Evolutionary conservation across 371 early-diverging fungal species (phyloP).

Genomic region (Vairimorpha necatrix): DNA sequence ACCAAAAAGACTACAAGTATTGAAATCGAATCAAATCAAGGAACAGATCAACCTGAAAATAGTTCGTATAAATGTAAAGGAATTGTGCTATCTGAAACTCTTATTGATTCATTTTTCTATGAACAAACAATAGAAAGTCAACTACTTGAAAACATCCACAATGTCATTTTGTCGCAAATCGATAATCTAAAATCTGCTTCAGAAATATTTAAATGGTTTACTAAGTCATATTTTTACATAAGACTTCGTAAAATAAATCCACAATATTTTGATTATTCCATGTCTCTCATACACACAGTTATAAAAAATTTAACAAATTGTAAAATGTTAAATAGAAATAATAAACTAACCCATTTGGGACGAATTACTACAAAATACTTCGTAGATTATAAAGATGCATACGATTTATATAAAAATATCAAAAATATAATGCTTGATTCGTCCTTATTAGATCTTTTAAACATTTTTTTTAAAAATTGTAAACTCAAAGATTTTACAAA

Average conservation of each 20-base stretch:
- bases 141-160: neutral
- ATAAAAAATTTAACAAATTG: neutral
- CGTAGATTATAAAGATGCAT: neutral
- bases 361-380: neutral
- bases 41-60: no score
- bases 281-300: neutral
- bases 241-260: neutral
- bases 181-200: neutral
- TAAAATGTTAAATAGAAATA: constrained; percentile 1
- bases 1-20: no score
- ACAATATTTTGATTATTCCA: neutral
- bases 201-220: constrained; percentile 1
- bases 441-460: neutral
- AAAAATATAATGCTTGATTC: neutral
- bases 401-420: neutral
- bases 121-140: constrained; percentile 5
- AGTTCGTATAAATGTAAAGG: neutral
- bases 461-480: neutral
- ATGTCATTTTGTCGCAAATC: neutral
- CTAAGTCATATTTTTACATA: neutral
- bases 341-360: neutral
- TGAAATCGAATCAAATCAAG: no score
- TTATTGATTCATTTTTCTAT: constrained; percentile 4
- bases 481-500: neutral
- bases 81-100: neutral